Conservation (phyloP, 2,329 filamentous ascomycete species). For the Amylocarpus encephaloides region DNA sequence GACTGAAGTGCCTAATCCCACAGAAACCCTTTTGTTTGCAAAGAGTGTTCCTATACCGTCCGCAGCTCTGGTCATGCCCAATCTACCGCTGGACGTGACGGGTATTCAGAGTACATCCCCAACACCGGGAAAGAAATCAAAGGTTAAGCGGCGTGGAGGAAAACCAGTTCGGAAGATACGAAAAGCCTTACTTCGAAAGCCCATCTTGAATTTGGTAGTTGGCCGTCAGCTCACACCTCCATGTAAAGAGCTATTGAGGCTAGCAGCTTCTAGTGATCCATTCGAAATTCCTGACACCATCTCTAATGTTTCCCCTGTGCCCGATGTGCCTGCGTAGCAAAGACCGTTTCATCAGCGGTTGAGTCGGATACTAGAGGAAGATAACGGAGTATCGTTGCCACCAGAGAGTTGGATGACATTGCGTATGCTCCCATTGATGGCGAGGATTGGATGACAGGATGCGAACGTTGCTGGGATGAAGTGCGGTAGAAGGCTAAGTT, state of each 20-base stretch:
- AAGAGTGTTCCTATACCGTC: neutral
- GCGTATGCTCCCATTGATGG: slow-evolving; percentile 3
- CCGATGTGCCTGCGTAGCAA: slow-evolving; percentile 12
- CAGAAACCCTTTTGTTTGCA: neutral
- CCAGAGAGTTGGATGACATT: slow-evolving; percentile 15
- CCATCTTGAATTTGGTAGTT: slow-evolving; percentile 20
- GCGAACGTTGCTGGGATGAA: too few species aligned
- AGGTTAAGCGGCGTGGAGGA: slow-evolving; percentile 1
- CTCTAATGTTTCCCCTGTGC: neutral
- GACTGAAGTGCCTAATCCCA: neutral
- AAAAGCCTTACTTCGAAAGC: slow-evolving; percentile 14
- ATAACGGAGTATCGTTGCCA: slow-evolving; percentile 11
- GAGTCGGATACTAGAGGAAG: slow-evolving; percentile 7
- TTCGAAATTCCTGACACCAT: slow-evolving; percentile 5
- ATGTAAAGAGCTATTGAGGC: slow-evolving; percentile 15
- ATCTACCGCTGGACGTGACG: neutral
- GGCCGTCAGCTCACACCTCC: slow-evolving; percentile 25
- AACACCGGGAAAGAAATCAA: neutral
- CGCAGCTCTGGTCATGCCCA: neutral
- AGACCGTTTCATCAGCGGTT: slow-evolving; percentile 14
- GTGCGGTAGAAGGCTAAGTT: too few species aligned
- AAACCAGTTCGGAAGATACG: slow-evolving; percentile 12
- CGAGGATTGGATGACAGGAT: neutral
- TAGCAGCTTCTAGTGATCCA: slow-evolving; percentile 12
- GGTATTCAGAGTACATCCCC: neutral